phyloP scores from a whole-genome alignment of 2,329 filamentous ascomycete genomes.

The Lasiodiplodia hormozganensis region DNA sequence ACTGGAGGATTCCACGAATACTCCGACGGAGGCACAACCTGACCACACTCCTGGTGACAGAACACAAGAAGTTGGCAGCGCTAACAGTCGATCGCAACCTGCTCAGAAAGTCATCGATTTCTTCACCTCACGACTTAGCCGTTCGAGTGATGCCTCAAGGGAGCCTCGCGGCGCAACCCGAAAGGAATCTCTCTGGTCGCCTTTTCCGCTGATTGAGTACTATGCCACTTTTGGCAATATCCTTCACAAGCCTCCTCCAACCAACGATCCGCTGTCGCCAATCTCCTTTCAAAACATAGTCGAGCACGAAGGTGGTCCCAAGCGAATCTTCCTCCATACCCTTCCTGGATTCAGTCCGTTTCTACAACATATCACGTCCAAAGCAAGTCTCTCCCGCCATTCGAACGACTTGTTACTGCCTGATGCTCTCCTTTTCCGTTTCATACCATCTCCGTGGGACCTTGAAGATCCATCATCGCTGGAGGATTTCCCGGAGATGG shows the following conservation, averaged over 20 bases:
- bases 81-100: not conserved
- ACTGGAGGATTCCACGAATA: not conserved
- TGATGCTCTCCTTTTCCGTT: slow-evolving; percentile 20
- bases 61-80: not conserved
- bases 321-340: slow-evolving; percentile 9
- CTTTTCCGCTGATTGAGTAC: not conserved
- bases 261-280: not conserved
- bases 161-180: not conserved
- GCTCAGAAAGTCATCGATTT: not conserved
- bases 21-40: not conserved
- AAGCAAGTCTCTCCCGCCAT: not conserved
- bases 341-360: slow-evolving; percentile 22
- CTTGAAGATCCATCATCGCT: not conserved
- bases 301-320: not conserved
- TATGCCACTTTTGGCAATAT: slow-evolving; percentile 21
- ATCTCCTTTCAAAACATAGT: not conserved
- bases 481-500: slow-evolving; percentile 37
- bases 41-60: not conserved
- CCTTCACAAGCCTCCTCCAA: slow-evolving; percentile 6
- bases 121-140: not conserved
- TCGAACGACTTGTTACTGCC: not conserved
- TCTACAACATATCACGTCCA: not conserved
- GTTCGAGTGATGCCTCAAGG: not conserved
- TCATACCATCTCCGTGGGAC: slow-evolving; percentile 25
- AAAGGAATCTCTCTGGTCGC: not conserved